Conservation (phyloP, 352 stramenopile genomes). For the Chrysophaeum taylorii region DNA sequence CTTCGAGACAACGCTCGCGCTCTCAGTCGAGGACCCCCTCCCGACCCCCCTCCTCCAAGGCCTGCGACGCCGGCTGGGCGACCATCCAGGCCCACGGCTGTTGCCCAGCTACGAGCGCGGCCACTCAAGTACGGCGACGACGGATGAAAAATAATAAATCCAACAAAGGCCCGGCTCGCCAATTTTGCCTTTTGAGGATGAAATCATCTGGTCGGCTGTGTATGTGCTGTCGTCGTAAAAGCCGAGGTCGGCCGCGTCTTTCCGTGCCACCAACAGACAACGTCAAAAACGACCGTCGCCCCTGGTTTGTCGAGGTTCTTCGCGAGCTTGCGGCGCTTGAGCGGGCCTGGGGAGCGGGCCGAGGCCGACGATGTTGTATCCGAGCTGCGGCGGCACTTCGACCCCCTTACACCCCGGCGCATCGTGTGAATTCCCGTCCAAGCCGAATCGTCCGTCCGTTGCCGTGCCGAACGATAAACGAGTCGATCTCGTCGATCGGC, state of each 20-base stretch:
- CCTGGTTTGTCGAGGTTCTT: background rate
- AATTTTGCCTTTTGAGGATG: slow-evolving; percentile 6
- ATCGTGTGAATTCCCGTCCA: slow-evolving; percentile 11
- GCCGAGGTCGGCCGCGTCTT: slow-evolving; percentile 1
- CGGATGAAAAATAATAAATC: too few relatives aligned
- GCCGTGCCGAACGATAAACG: background rate
- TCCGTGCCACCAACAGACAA: background rate
- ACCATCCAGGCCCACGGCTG: slow-evolving; percentile 18
- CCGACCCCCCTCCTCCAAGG: slow-evolving; percentile 25
- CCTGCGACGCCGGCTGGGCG: slow-evolving; percentile 34
- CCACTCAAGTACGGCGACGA: background rate
- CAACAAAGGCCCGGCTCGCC: too few relatives aligned
- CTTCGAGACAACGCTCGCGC: slow-evolving; percentile 30
- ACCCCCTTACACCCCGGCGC: background rate
- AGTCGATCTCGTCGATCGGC: background rate
- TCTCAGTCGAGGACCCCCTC: slow-evolving; percentile 21
- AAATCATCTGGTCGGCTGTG: background rate
- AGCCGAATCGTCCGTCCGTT: slow-evolving; percentile 6
- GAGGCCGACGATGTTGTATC: background rate
- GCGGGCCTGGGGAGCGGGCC: background rate
- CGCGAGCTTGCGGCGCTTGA: background rate
- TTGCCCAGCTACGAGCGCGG: slow-evolving; percentile 8
- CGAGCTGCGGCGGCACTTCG: background rate
- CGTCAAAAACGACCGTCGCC: background rate
- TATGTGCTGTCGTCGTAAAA: slow-evolving; percentile 3